phyloP scores from a whole-genome alignment of 2,329 filamentous ascomycete genomes.

The Phoma sp. region DNA sequence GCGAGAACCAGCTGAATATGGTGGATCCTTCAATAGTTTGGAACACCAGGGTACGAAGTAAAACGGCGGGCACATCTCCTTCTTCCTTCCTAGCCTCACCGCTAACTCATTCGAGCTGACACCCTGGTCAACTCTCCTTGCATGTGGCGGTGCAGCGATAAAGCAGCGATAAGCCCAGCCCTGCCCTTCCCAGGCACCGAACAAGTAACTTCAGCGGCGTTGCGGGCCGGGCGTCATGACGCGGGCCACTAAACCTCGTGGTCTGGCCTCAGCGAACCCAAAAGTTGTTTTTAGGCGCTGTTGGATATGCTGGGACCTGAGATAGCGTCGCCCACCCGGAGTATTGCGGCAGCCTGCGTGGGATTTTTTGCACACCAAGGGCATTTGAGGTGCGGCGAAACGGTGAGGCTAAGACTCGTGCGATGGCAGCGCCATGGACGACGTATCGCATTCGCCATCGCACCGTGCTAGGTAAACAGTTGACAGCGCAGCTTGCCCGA shows the following conservation, averaged over 20 bases:
- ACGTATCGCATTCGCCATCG: not conserved
- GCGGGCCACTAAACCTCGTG: constrained; percentile 5
- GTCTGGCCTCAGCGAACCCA: constrained; percentile 1
- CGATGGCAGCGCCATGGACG: not conserved
- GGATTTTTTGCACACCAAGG: not conserved
- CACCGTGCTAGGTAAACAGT: not conserved
- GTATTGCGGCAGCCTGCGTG: not conserved
- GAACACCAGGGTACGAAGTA: constrained; percentile 4
- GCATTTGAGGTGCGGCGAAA: not conserved
- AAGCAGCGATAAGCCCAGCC: constrained; percentile 9
- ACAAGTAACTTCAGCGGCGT: not conserved
- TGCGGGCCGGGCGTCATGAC: constrained; percentile 5
- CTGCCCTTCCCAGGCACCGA: constrained; percentile 5
- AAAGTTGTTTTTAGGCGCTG: not conserved
- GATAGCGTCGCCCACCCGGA: not conserved
- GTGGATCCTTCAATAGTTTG: constrained; percentile 14
- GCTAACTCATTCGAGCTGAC: not conserved
- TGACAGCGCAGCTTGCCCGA: not conserved
- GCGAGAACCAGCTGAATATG: not conserved
- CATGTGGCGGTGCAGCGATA: constrained; percentile 15
- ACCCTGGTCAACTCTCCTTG: not conserved
- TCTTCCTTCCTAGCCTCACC: constrained; percentile 5
- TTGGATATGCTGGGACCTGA: not conserved
- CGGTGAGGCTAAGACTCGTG: not conserved
- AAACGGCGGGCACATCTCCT: constrained; percentile 5